Conservation (phyloP, 805 yeast genomes). For the Tetrapisispora arboricola region DNA sequence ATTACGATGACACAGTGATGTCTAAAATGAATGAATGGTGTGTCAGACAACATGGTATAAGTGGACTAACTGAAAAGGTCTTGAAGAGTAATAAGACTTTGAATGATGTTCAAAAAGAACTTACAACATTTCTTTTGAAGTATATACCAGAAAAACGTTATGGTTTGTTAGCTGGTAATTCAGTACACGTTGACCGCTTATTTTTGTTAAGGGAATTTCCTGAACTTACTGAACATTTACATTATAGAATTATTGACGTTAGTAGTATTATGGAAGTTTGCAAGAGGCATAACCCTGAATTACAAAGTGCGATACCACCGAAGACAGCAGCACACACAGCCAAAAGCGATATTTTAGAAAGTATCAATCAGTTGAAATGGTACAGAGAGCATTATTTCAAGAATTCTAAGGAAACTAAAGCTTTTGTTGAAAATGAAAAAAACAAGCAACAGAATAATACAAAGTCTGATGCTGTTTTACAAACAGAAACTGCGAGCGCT, state of each 20-base stretch:
- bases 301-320: slow-evolving; percentile 47
- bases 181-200: slow-evolving; percentile 82
- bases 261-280: slow-evolving; percentile 78
- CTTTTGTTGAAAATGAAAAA: slow-evolving; percentile 7
- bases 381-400: slow-evolving; percentile 56
- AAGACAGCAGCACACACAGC: slow-evolving; percentile 81
- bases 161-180: slow-evolving; percentile 83
- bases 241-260: slow-evolving; percentile 83
- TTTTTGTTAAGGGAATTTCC: slow-evolving; percentile 85
- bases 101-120: slow-evolving; percentile 52
- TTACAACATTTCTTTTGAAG: slow-evolving; percentile 49
- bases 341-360: slow-evolving; percentile 74
- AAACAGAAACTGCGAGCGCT: too few species aligned
- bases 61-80: slow-evolving; percentile 71
- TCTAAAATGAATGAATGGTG: slow-evolving; percentile 87
- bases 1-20: slow-evolving; percentile 50
- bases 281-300: slow-evolving; percentile 58
- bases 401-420: slow-evolving; percentile 3
- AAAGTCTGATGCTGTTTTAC: too few species aligned
- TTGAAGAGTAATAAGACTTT: slow-evolving; percentile 43
- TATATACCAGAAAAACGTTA: slow-evolving; percentile 41
- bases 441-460: not conserved
- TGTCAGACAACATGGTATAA: slow-evolving; percentile 60
- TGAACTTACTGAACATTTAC: slow-evolving; percentile 44
- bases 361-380: slow-evolving; percentile 76